phyloP scores from a whole-genome alignment of 2,329 filamentous ascomycete genomes.

The Aspergillus sp. region DNA sequence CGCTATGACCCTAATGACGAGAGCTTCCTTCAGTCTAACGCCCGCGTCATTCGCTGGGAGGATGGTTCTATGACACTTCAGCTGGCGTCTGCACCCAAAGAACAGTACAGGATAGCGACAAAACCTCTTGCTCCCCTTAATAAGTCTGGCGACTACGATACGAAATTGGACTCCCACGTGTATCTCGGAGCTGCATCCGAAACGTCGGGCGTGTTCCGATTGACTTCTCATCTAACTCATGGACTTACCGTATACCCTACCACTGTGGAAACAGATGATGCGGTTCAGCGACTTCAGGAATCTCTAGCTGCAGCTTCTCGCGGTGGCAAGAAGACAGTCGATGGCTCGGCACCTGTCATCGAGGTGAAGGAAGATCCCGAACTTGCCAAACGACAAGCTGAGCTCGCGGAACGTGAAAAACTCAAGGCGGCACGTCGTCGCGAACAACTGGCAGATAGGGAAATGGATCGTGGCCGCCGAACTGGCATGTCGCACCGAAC shows the following conservation, averaged over 20 bases:
- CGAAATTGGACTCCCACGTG: constrained; percentile 61
- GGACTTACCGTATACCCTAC: constrained; percentile 58
- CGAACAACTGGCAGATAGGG: constrained; percentile 56
- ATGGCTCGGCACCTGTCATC: constrained; percentile 57
- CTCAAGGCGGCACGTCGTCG: constrained; percentile 54
- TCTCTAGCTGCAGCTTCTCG: constrained; percentile 58
- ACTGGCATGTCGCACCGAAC: constrained; percentile 46
- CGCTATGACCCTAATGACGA: constrained; percentile 62
- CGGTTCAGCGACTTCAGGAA: constrained; percentile 61
- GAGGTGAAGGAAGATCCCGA: constrained; percentile 64
- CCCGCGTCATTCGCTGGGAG: constrained; percentile 65
- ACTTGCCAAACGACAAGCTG: constrained; percentile 58
- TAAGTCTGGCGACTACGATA: constrained; percentile 52
- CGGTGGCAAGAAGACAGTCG: constrained; percentile 50
- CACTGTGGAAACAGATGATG: constrained; percentile 57
- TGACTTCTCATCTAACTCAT: constrained; percentile 64
- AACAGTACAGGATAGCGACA: constrained; percentile 60
- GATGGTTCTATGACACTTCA: constrained; percentile 67
- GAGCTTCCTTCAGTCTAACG: constrained; percentile 61
- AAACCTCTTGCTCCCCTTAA: constrained; percentile 60
- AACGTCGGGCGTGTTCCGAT: constrained; percentile 57
- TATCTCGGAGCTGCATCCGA: constrained; percentile 63
- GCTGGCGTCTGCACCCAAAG: constrained; percentile 60
- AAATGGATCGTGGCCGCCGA: constrained; percentile 55
- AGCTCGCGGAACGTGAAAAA: constrained; percentile 60